These are phyloP conservation scores for Hypoxylon rickii DNA, from an alignment of 495 filamentous ascomycete species.

Conservation along the genomic window DNA sequence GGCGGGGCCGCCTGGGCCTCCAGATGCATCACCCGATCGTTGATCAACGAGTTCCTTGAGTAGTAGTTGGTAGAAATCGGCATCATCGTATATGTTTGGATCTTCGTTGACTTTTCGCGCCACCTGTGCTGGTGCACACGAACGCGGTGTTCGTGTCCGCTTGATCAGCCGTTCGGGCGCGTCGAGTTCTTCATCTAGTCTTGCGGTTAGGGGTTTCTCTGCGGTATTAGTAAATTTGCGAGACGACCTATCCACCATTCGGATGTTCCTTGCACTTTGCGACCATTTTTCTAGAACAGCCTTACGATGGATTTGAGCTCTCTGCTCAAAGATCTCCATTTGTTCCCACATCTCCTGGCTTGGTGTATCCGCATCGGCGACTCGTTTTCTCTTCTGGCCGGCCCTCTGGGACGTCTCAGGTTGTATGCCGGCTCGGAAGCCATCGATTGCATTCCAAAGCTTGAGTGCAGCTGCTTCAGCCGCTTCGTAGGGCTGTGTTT, in stretches of 20 bases:
- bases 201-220: slow-evolving; percentile 66
- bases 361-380: slow-evolving; percentile 54
- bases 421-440: slow-evolving; percentile 62
- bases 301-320: slow-evolving; percentile 55
- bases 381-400: slow-evolving; percentile 62
- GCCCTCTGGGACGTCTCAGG: slow-evolving; percentile 42
- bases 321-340: slow-evolving; percentile 68
- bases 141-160: slow-evolving; percentile 67
- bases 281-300: slow-evolving; percentile 72
- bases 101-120: slow-evolving; percentile 57
- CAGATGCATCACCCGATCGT: slow-evolving; percentile 64
- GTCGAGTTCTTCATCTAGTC: slow-evolving; percentile 75
- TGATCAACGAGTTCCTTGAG: slow-evolving; percentile 92
- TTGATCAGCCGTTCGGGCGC: slow-evolving; percentile 68
- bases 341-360: slow-evolving; percentile 70
- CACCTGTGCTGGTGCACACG: slow-evolving; percentile 71
- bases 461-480: slow-evolving; percentile 88
- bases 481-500: slow-evolving; percentile 61
- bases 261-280: slow-evolving; percentile 52
- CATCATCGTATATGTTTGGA: slow-evolving; percentile 79
- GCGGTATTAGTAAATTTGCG: slow-evolving; percentile 31
- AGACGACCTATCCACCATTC: slow-evolving; percentile 39
- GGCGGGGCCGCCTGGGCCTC: slow-evolving; percentile 46
- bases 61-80: slow-evolving; percentile 79
- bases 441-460: slow-evolving; percentile 82